Evolutionary conservation across 2,329 filamentous ascomycete species (phyloP), one percentile per base, ranked within the genome.

Genomic region (Penicillium brasilianum): DNA sequence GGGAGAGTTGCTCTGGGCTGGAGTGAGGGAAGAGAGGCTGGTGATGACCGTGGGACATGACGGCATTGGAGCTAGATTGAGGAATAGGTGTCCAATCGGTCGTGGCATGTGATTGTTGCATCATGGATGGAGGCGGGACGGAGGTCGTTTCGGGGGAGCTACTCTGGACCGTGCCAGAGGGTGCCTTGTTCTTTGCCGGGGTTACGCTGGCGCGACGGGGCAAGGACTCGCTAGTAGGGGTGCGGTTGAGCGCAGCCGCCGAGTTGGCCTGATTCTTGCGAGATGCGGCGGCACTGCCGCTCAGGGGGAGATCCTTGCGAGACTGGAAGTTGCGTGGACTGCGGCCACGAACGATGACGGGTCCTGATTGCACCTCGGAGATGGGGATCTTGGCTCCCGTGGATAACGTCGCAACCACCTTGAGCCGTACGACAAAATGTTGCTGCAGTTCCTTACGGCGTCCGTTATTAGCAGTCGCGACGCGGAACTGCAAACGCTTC

Each of bases 301-400:
- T 85, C 50, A 98, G 84, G 2, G 94, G 93, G 62, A 97, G 90
- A 76, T 98, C 94, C 76, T 97, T 97, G 55, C 94, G 86, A 10
- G 93, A 90, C 76, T 96, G 93, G 76, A 98, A 98, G 77, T 98
- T 98, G 39, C 94, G 86, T 4, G 94, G 94, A 76, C 93, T 97
- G 70, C 94, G 87, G 37, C 94, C 94, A 63, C 94, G 90, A 32
- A 98, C 94, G 57, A 98, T 96, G 69, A 98, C 94, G 2, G 94
- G 92, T 0, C 92, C 90, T 0, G 94, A 97, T 32, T 89, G 89
- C 16, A 92, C 88, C 77, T 97, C 93, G 55, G 90, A 90, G 55
- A 97, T 84, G 8, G 92, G 85, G 36, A 92, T 85, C 76, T 93
- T 96, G 36, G 84, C 85, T n/a, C 92, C 92, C 62, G 92, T 95